Percentiles rank a stretch among this genome's conserved stretches.
phyloP scores from a whole-genome alignment of 257 asterid genomes.

The Penstemon newberryi region DNA sequence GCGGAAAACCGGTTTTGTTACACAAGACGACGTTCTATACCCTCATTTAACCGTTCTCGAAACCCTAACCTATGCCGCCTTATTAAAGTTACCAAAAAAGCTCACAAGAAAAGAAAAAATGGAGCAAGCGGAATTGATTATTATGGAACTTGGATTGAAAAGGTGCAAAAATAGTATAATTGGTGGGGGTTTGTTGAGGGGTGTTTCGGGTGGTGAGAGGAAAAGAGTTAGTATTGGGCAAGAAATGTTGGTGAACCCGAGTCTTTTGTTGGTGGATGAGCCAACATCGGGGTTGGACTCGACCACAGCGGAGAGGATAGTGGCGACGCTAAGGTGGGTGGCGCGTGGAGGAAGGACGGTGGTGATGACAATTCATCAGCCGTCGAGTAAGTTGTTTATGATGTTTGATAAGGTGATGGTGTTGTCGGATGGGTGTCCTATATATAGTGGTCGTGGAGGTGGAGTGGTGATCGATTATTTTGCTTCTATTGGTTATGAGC shows the following conservation, averaged over 20 bases:
- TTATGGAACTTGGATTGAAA: constrained; percentile 63
- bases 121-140: constrained; percentile 60
- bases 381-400: constrained; percentile 75
- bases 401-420: constrained; percentile 81
- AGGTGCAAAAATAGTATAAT: constrained; percentile 58
- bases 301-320: constrained; percentile 68
- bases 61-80: constrained; percentile 68
- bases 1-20: constrained; percentile 67
- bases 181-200: constrained; percentile 65
- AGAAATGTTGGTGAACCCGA: constrained; percentile 84
- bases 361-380: constrained; percentile 79
- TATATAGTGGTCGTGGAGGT: constrained; percentile 51
- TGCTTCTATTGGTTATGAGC: constrained; percentile 56
- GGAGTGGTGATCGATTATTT: constrained; percentile 68
- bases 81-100: constrained; percentile 58
- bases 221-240: constrained; percentile 85
- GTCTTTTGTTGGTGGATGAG: constrained; percentile 75
- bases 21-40: constrained; percentile 80
- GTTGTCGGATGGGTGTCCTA: constrained; percentile 66
- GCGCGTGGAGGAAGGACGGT: constrained; percentile 79
- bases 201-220: constrained; percentile 86
- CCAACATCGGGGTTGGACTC: constrained; percentile 95
- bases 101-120: constrained; percentile 47
- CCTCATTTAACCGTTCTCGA: constrained; percentile 83
- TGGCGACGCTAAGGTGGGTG: constrained; percentile 52